Evolutionary conservation across 2,329 filamentous ascomycete species (phyloP).

Genomic region (Mycosphaerella sp.): DNA sequence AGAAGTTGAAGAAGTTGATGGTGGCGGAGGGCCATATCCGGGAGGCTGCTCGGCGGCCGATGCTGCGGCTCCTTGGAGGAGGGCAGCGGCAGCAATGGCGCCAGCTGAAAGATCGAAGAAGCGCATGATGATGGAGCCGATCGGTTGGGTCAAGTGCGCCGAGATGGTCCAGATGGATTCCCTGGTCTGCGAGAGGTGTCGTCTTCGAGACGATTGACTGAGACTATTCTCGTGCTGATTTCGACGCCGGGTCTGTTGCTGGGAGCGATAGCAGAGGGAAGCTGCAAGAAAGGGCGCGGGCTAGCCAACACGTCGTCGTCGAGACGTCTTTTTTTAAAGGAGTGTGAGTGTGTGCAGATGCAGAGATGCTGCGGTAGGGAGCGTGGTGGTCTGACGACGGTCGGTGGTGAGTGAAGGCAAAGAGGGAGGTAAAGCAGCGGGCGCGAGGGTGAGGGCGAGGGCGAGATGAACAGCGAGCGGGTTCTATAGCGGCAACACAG

Average conservation of each 20-base stretch:
- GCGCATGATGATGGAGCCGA: conserved; percentile 21
- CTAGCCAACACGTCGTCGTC: conserved; percentile 12
- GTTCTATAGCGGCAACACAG: conserved; percentile 6
- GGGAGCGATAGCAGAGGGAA: conserved; percentile 3
- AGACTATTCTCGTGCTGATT: conserved; percentile 12
- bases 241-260: conserved; percentile 12
- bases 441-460: neutral
- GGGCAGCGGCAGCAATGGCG: conserved; percentile 16
- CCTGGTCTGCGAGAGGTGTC: conserved; percentile 13
- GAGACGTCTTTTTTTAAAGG: conserved; percentile 4
- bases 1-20: conserved; percentile 13
- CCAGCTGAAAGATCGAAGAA: conserved; percentile 22
- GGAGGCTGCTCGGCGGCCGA: conserved; percentile 5
- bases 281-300: conserved; percentile 1
- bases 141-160: conserved; percentile 3
- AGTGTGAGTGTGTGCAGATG: neutral
- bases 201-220: conserved; percentile 16
- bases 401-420: neutral
- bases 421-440: neutral
- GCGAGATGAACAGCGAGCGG: neutral
- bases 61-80: conserved; percentile 14
- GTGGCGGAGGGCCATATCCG: conserved; percentile 7
- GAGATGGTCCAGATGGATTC: conserved; percentile 10
- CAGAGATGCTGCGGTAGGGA: neutral
- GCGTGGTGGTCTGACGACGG: conserved; percentile 4